Evolutionary conservation across 306 rosid genomes (phyloP).

Genomic region (Pueraria montana): DNA sequence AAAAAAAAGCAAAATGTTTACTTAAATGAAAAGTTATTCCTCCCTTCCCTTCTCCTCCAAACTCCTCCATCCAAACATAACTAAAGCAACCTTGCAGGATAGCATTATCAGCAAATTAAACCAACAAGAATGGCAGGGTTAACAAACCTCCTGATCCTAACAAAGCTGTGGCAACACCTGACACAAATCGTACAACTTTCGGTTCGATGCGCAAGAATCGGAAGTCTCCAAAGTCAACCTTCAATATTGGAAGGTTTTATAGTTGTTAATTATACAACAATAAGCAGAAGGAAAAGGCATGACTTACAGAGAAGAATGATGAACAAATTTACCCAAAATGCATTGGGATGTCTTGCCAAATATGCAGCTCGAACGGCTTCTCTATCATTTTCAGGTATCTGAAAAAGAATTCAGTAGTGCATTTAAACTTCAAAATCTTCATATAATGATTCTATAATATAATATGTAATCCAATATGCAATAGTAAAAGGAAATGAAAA

Average conservation of each 20-base stretch:
- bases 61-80: slow-evolving; percentile 7
- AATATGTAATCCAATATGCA: slow-evolving; percentile 7
- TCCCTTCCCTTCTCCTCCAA: not conserved
- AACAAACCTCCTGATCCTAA: slow-evolving; percentile 97
- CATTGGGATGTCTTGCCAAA: slow-evolving; percentile 89
- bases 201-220: slow-evolving; percentile 86
- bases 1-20: slow-evolving; percentile 1
- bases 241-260: slow-evolving; percentile 52
- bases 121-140: slow-evolving; percentile 32
- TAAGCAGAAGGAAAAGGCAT: slow-evolving; percentile 15
- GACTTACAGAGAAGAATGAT: slow-evolving; percentile 44
- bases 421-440: slow-evolving; percentile 39
- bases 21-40: slow-evolving; percentile 8
- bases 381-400: slow-evolving; percentile 82
- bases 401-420: slow-evolving; percentile 32
- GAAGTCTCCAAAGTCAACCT: slow-evolving; percentile 99
- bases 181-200: slow-evolving; percentile 76
- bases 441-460: slow-evolving; percentile 29
- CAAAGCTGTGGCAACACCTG: slow-evolving; percentile 94
- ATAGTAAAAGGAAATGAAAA: slow-evolving; percentile 34
- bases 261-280: slow-evolving; percentile 36
- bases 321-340: slow-evolving; percentile 82
- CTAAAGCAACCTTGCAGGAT: slow-evolving; percentile 6
- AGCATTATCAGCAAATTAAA: slow-evolving; percentile 29
- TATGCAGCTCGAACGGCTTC: slow-evolving; percentile 77